Conservation (phyloP, 2,329 filamentous ascomycete genomes). For the Reticulascus tulasneorum region DNA sequence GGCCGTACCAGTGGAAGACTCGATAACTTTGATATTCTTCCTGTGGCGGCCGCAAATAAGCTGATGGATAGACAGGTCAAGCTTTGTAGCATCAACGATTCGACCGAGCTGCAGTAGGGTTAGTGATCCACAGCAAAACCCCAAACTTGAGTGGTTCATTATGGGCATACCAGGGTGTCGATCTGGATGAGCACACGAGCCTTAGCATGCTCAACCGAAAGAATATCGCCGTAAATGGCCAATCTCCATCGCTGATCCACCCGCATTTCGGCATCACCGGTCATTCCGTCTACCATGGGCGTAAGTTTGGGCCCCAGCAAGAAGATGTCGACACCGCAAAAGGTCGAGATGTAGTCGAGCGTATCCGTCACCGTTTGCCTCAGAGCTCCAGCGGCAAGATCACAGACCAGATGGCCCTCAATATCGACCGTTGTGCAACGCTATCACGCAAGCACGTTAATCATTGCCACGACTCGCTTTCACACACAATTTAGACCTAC, state of each 20-base stretch:
- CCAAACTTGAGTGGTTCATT: background rate
- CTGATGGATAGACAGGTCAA: conserved; percentile 85
- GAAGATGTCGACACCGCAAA: conserved; percentile 95
- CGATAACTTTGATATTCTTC: conserved; percentile 97
- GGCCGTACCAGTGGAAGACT: conserved; percentile 90
- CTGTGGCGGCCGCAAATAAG: conserved; percentile 88
- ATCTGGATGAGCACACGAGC: conserved; percentile 95
- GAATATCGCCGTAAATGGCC: conserved; percentile 90
- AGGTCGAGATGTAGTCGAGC: conserved; percentile 80
- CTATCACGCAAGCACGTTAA: conserved; percentile 47
- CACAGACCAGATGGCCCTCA: conserved; percentile 84
- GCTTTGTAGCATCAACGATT: conserved; percentile 71
- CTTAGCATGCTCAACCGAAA: conserved; percentile 96
- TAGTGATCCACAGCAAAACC: conserved; percentile 5
- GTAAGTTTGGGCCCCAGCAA: conserved; percentile 85
- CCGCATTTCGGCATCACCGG: conserved; percentile 76
- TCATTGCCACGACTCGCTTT: conserved; percentile 9
- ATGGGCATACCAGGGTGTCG: conserved; percentile 76
- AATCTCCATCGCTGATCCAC: conserved; percentile 89
- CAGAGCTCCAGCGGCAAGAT: conserved; percentile 57
- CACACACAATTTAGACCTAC: conserved; percentile 54
- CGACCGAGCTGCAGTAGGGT: conserved; percentile 56
- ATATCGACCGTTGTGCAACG: conserved; percentile 91
- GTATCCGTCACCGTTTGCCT: conserved; percentile 75
- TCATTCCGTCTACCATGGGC: conserved; percentile 69